These are phyloP conservation scores for Tylopilus felleus DNA, from an alignment of 768 basidiomycete species.

Conservation along the genomic window DNA sequence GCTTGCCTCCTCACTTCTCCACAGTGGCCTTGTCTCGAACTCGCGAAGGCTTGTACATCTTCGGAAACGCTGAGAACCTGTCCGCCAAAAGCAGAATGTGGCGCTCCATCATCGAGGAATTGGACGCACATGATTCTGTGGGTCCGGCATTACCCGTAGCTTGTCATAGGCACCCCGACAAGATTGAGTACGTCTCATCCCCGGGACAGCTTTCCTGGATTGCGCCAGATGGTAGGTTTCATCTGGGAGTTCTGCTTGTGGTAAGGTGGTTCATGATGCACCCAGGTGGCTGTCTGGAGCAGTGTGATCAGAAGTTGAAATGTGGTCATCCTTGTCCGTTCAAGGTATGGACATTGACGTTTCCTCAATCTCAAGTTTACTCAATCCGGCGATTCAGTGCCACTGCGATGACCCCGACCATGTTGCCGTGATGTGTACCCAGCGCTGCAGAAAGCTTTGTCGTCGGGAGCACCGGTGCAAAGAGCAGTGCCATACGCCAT, in stretches of 20 bases:
- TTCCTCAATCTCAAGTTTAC: not conserved
- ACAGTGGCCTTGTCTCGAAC: conserved; percentile 72
- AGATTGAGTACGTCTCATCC: conserved; percentile 37
- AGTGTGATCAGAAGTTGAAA: conserved; percentile 48
- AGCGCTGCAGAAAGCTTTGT: conserved; percentile 52
- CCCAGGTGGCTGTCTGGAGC: conserved; percentile 59
- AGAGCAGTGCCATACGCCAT: conserved; percentile 47
- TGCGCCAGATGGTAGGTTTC: conserved; percentile 53
- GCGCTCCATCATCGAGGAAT: conserved; percentile 53
- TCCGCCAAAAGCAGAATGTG: conserved; percentile 53
- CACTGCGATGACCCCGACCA: conserved; percentile 61
- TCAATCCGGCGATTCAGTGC: conserved; percentile 38
- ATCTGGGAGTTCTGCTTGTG: not conserved
- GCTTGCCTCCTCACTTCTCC: not conserved
- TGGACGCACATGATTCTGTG: conserved; percentile 45
- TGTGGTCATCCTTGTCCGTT: conserved; percentile 68
- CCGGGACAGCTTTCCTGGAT: conserved; percentile 50
- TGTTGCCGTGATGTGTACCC: conserved; percentile 42
- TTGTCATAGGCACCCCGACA: conserved; percentile 54
- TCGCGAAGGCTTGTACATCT: conserved; percentile 66
- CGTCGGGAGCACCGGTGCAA: conserved; percentile 55
- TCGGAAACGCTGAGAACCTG: conserved; percentile 63
- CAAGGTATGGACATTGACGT: conserved; percentile 37
- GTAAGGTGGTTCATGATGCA: not conserved
- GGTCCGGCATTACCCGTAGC: conserved; percentile 54